phyloP scores from a whole-genome alignment of 2,329 filamentous ascomycete genomes.

The Cladosporium sp. region DNA sequence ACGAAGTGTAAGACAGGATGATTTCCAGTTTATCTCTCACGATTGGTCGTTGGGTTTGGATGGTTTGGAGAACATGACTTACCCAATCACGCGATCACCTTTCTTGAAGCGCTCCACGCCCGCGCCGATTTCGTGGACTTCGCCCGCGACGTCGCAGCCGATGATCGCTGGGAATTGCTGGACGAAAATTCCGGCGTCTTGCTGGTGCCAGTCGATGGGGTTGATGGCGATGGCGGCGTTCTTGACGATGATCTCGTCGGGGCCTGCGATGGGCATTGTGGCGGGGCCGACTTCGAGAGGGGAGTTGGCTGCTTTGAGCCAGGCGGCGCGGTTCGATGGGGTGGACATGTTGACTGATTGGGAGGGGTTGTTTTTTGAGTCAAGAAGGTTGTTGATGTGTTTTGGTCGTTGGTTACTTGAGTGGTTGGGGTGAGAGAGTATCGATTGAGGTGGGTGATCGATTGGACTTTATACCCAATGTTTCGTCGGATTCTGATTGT shows the following conservation, averaged over 20 bases:
- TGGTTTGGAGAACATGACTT: background rate
- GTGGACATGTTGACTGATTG: background rate
- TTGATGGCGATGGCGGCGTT: conserved; percentile 35
- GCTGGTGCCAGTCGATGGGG: conserved; percentile 29
- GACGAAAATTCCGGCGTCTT: conserved; percentile 9
- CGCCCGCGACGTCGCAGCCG: conserved; percentile 34
- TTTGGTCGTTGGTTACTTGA: background rate
- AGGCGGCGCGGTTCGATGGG: background rate
- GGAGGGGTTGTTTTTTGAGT: background rate
- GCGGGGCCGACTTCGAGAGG: background rate
- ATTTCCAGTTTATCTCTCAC: too few relatives aligned
- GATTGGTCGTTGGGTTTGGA: too few relatives aligned
- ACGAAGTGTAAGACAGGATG: background rate
- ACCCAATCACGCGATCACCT: conserved; percentile 34
- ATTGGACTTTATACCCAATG: background rate
- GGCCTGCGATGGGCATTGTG: conserved; percentile 28
- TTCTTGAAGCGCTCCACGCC: conserved; percentile 28
- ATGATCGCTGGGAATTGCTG: conserved; percentile 27
- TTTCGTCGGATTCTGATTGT: too few relatives aligned
- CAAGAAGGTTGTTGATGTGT: background rate
- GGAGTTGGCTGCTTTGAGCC: background rate
- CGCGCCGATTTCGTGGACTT: conserved; percentile 34
- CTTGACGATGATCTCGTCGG: conserved; percentile 33
- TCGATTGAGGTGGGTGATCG: background rate
- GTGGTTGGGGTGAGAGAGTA: background rate